phyloP scores from a whole-genome alignment of 176 grass and related monocot genomes.

The Zea luxurians region DNA sequence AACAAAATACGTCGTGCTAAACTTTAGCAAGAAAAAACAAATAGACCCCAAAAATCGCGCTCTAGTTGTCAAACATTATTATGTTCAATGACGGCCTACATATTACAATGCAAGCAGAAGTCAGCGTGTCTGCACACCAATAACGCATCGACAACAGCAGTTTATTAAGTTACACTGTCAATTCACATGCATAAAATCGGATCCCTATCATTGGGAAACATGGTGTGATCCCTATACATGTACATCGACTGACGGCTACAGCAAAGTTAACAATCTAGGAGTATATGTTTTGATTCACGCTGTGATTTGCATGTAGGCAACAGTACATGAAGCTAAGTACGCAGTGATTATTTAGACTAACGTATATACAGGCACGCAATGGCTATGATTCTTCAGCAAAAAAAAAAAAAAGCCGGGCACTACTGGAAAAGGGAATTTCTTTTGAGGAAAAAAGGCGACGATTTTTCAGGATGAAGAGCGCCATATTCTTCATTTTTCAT shows the following conservation, averaged over 20 bases:
- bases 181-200: constrained; percentile 22
- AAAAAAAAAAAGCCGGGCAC: too few species aligned
- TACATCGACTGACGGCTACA: constrained; percentile 2
- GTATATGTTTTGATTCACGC: background rate
- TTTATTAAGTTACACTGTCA: constrained; percentile 28
- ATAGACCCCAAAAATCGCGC: background rate
- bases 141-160: constrained; percentile 42
- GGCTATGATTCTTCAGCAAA: background rate
- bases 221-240: background rate
- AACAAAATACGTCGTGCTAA: too few species aligned
- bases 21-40: background rate
- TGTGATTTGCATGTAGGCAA: background rate
- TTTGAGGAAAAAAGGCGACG: too few species aligned
- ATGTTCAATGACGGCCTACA: constrained; percentile 14
- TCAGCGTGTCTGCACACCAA: constrained; percentile 37
- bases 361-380: background rate
- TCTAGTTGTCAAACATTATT: constrained; percentile 1
- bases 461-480: too few species aligned
- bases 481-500: too few species aligned
- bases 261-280: background rate
- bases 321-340: background rate
- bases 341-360: background rate
- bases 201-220: constrained; percentile 43
- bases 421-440: too few species aligned
- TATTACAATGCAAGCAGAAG: constrained; percentile 1